phyloP scores from a whole-genome alignment of 2,329 filamentous ascomycete genomes.

The Pestalotiopsis sp. region DNA sequence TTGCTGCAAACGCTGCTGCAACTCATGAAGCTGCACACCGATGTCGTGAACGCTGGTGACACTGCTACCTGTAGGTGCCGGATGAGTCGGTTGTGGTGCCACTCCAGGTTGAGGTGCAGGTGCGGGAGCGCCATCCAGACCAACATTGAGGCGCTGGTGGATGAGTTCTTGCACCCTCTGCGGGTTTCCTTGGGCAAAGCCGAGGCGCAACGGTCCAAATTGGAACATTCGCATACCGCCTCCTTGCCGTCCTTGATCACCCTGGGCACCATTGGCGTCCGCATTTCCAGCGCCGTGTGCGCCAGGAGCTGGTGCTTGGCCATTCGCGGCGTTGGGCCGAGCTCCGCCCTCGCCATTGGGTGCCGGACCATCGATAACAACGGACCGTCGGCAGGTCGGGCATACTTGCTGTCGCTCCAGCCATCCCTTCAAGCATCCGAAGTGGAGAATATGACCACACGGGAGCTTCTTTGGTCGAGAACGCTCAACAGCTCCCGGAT shows the following conservation, averaged over 20 bases:
- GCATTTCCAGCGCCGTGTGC: conserved; percentile 26
- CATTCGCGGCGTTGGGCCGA: conserved; percentile 29
- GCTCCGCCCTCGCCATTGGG: conserved; percentile 36
- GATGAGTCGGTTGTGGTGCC: conserved; percentile 9
- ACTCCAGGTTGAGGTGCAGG: conserved; percentile 14
- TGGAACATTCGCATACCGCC: conserved; percentile 66
- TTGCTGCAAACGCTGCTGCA: conserved; percentile 70
- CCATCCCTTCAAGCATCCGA: conserved; percentile 95
- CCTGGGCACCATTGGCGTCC: conserved; percentile 32
- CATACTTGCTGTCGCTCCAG: conserved; percentile 96
- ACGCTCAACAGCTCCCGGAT: conserved; percentile 76
- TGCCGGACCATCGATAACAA: conserved; percentile 61
- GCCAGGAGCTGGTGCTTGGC: conserved; percentile 31
- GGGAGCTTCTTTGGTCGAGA: conserved; percentile 92
- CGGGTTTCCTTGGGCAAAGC: conserved; percentile 71
- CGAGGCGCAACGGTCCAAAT: conserved; percentile 74
- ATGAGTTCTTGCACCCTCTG: conserved; percentile 65
- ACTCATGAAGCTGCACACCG: conserved; percentile 62
- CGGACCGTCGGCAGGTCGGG: conserved; percentile 87
- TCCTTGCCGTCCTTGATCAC: conserved; percentile 27
- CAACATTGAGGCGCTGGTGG: conserved; percentile 62
- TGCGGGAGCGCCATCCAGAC: conserved; percentile 32
- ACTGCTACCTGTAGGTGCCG: conserved; percentile 17
- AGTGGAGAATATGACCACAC: conserved; percentile 93
- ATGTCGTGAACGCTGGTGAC: conserved; percentile 39